A percentile compares a stretch with the other conserved stretches of the same genome.
These are phyloP conservation scores for Fusarium abutilonis DNA, from an alignment of 2,329 filamentous ascomycete genomes.

Conservation along the genomic window DNA sequence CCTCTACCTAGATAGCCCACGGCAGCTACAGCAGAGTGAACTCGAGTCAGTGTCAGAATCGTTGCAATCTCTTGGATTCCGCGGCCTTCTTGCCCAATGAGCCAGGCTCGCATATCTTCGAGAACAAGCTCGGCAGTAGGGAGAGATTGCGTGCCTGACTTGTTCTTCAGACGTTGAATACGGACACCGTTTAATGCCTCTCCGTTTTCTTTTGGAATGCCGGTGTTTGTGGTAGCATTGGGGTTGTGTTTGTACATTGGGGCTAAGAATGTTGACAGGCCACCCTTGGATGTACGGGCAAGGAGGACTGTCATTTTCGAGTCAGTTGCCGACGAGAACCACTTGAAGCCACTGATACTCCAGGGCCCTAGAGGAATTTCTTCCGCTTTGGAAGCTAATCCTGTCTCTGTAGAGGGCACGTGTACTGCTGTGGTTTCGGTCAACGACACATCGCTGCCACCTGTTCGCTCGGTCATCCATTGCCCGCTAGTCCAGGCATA, in stretches of 20 bases:
- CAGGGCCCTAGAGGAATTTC: conserved; percentile 63
- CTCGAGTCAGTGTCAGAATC: conserved; percentile 72
- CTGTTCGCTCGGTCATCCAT: conserved; percentile 79
- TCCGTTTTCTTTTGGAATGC: conserved; percentile 41
- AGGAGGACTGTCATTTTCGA: conserved; percentile 68
- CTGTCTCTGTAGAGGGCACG: conserved; percentile 6
- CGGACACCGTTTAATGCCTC: conserved; percentile 71
- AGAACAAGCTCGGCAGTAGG: conserved; percentile 79
- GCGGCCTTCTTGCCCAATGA: conserved; percentile 72
- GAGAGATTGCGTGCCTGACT: conserved; percentile 74
- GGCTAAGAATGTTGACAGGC: conserved; percentile 63
- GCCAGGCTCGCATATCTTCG: conserved; percentile 68
- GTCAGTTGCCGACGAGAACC: conserved; percentile 53
- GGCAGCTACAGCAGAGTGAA: conserved; percentile 65
- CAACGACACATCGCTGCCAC: conserved; percentile 74
- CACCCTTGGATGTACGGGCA: conserved; percentile 60
- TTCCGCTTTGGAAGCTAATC: conserved; percentile 35
- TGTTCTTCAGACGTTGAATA: conserved; percentile 76
- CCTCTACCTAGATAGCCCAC: conserved; percentile 65
- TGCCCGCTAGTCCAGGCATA: conserved; percentile 76
- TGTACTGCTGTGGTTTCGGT: conserved; percentile 70
- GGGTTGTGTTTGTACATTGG: conserved; percentile 64
- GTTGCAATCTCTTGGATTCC: conserved; percentile 75
- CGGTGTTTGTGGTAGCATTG: conserved; percentile 45
- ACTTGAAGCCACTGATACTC: conserved; percentile 74